Conservation (phyloP, 1,139 yeast genomes). For the Eremothecium gossypii region DNA sequence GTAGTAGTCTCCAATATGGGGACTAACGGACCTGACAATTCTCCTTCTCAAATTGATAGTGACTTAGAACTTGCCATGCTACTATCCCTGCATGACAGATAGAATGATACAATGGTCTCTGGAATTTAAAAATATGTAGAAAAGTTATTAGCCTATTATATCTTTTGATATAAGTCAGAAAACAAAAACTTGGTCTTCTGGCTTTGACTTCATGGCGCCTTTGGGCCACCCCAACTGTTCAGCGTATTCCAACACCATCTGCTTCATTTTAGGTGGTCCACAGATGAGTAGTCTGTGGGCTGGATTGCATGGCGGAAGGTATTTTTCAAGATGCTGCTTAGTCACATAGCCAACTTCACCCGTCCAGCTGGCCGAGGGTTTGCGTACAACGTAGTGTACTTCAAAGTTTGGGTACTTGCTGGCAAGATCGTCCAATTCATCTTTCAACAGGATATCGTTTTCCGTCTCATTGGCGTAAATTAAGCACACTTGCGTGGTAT, state of each 20-base stretch:
- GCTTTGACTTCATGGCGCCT: constrained; percentile 41
- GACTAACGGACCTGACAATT: too few relatives aligned
- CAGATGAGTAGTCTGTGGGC: constrained; percentile 54
- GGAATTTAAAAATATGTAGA: too few relatives aligned
- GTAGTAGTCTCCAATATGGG: too few relatives aligned
- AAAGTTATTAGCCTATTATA: background rate
- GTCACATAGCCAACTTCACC: constrained; percentile 55
- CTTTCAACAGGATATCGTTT: constrained; percentile 60
- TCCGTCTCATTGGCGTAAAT: constrained; percentile 65
- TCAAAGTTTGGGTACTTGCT: constrained; percentile 51
- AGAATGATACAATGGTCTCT: too few relatives aligned
- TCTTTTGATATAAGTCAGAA: constrained; percentile 32
- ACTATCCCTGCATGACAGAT: too few relatives aligned
- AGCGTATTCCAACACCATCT: constrained; percentile 40
- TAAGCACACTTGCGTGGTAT: constrained; percentile 48
- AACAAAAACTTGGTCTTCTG: constrained; percentile 62
- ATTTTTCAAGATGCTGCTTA: constrained; percentile 43
- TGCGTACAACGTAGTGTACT: constrained; percentile 39
- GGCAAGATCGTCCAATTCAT: constrained; percentile 61
- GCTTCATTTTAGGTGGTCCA: constrained; percentile 71
- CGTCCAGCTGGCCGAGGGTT: constrained; percentile 39
- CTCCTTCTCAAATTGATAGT: too few relatives aligned
- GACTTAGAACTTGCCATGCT: too few relatives aligned
- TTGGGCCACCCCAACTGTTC: constrained; percentile 55
- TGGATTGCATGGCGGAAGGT: constrained; percentile 42